Conservation (phyloP, 345 rosid species). For the Garcia nutans region DNA sequence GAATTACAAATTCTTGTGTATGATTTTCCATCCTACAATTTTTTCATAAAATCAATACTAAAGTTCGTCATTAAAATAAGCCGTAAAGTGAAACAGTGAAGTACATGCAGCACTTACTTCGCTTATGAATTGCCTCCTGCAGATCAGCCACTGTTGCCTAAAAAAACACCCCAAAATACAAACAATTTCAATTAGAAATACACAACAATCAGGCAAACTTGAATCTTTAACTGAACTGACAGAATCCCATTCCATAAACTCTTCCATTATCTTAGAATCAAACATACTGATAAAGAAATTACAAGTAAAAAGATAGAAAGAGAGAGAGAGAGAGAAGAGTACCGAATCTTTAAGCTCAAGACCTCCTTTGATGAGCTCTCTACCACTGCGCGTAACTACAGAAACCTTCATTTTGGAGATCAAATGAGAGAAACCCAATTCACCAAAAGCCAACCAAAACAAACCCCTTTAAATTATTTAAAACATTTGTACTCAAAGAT, state of each 20-base stretch:
- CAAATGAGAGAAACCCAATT: constrained; percentile 41
- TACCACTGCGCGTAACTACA: constrained; percentile 81
- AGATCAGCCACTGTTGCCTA: constrained; percentile 93
- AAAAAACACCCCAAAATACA: constrained; percentile 16
- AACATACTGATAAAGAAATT: constrained; percentile 8
- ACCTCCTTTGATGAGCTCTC: constrained; percentile 76
- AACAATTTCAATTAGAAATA: constrained; percentile 1
- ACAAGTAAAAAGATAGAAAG: not conserved
- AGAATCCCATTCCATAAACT: not conserved
- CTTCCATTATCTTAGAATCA: constrained; percentile 10
- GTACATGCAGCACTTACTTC: constrained; percentile 47
- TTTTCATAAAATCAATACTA: not conserved
- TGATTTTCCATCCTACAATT: not conserved
- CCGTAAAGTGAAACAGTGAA: not conserved
- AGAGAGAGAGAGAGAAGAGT: constrained; percentile 10
- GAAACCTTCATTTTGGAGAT: constrained; percentile 61
- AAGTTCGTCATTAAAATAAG: not conserved
- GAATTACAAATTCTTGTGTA: too few relatives aligned
- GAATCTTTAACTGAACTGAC: not conserved
- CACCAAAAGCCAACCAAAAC: constrained; percentile 4
- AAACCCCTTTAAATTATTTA: constrained; percentile 5
- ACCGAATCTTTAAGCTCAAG: constrained; percentile 78
- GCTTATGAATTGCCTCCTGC: constrained; percentile 80
- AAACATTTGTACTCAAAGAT: not conserved
- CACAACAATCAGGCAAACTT: not conserved